Evolutionary conservation across 306 rosid species (phyloP).

Genomic region (Senna siamea): DNA sequence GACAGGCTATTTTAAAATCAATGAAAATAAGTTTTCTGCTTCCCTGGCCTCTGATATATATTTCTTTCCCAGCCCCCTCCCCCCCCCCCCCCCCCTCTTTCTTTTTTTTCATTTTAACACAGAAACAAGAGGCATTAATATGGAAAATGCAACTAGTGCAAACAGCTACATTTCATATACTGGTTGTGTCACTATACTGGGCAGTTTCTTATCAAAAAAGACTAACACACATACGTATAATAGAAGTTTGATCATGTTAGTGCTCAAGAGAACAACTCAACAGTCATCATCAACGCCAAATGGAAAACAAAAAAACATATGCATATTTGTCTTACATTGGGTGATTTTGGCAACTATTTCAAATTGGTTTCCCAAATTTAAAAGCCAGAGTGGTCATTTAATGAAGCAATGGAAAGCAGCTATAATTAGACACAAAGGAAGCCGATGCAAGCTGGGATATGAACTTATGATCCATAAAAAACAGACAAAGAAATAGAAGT

Average conservation of each 20-base stretch:
- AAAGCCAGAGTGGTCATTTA: not conserved
- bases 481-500: not conserved
- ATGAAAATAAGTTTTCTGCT: not conserved
- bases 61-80: not conserved
- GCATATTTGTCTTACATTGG: not conserved
- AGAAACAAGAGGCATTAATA: not conserved
- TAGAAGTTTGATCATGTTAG: not conserved
- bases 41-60: not conserved
- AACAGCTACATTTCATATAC: not conserved
- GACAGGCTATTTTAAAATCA: not conserved
- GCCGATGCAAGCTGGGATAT: not conserved
- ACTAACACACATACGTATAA: not conserved
- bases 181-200: not conserved
- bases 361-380: not conserved
- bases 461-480: not conserved
- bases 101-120: not conserved
- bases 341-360: not conserved
- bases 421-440: not conserved
- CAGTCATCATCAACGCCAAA: not conserved
- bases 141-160: not conserved
- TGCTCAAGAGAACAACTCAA: constrained; percentile 7
- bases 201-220: not conserved
- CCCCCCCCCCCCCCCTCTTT: not conserved
- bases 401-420: constrained; percentile 3
- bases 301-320: not conserved